Percentiles rank a stretch among this genome's conserved stretches.
Conservation (phyloP, 2,329 filamentous ascomycete species). For the Fonsecaea erecta region DNA sequence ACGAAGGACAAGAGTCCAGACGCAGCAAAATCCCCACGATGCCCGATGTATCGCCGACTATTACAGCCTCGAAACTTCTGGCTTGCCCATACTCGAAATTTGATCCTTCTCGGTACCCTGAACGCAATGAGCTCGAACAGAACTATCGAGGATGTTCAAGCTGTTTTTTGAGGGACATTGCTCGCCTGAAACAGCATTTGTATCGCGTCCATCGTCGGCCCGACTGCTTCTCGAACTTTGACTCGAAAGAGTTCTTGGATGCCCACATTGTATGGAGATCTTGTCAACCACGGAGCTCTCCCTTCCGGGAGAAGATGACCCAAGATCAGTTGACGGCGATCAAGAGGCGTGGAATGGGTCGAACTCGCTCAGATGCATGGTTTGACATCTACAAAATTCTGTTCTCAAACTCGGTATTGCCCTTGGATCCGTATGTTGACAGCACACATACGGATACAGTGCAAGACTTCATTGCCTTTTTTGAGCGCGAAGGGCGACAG, state of each 20-base stretch:
- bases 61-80: slow-evolving; percentile 36
- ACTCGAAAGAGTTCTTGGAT: neutral
- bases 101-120: slow-evolving; percentile 19
- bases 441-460: slow-evolving; percentile 1
- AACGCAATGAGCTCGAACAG: slow-evolving; percentile 15
- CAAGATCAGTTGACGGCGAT: slow-evolving; percentile 22
- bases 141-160: slow-evolving; percentile 21
- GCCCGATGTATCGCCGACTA: neutral
- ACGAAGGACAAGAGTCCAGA: slow-evolving; percentile 5
- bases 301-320: slow-evolving; percentile 29
- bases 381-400: slow-evolving; percentile 26
- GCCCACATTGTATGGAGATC: slow-evolving; percentile 14
- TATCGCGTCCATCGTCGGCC: slow-evolving; percentile 24
- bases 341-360: slow-evolving; percentile 18
- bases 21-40: neutral
- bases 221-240: slow-evolving; percentile 19
- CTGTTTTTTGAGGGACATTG: slow-evolving; percentile 15
- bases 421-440: slow-evolving; percentile 23
- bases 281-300: slow-evolving; percentile 1
- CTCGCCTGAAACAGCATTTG: slow-evolving; percentile 26
- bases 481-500: slow-evolving; percentile 10
- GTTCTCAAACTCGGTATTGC: slow-evolving; percentile 23
- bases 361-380: slow-evolving; percentile 17
- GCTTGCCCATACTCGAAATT: slow-evolving; percentile 41
- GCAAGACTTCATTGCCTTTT: slow-evolving; percentile 19